These are phyloP conservation scores for Discostella stelligeroides DNA, from an alignment of 108 stramenopile species.

Conservation along the genomic window DNA sequence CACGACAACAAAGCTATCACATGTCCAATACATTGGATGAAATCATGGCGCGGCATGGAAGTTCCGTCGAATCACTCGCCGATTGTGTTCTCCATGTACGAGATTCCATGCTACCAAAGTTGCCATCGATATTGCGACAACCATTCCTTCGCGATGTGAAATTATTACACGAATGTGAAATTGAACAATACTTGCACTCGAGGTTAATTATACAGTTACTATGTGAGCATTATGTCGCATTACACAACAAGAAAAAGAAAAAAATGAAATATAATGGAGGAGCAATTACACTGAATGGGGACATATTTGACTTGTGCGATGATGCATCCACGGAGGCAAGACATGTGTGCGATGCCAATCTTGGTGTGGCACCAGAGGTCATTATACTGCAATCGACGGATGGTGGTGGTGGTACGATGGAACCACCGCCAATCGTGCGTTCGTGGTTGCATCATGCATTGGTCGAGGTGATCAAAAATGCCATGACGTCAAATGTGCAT, in stretches of 20 bases:
- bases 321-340: constrained; percentile 74
- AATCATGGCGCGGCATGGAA: constrained; percentile 70
- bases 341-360: constrained; percentile 74
- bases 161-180: constrained; percentile 10
- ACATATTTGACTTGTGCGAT: constrained; percentile 50
- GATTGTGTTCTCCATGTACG: constrained; percentile 63
- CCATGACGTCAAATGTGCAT: constrained; percentile 66
- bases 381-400: constrained; percentile 1
- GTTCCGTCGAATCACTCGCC: constrained; percentile 68
- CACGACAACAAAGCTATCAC: constrained; percentile 33
- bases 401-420: constrained; percentile 14
- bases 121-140: constrained; percentile 18
- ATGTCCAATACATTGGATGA: constrained; percentile 52
- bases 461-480: constrained; percentile 82
- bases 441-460: constrained; percentile 81
- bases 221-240: constrained; percentile 66
- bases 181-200: constrained; percentile 51
- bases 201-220: constrained; percentile 63
- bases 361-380: constrained; percentile 51
- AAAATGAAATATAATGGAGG: constrained; percentile 18
- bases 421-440: constrained; percentile 60
- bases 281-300: constrained; percentile 50
- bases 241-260: constrained; percentile 46
- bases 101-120: constrained; percentile 3
- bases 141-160: background rate